Base-by-base conservation (phyloP, 441 rosid species). In the Erodium moschatum region DNA sequence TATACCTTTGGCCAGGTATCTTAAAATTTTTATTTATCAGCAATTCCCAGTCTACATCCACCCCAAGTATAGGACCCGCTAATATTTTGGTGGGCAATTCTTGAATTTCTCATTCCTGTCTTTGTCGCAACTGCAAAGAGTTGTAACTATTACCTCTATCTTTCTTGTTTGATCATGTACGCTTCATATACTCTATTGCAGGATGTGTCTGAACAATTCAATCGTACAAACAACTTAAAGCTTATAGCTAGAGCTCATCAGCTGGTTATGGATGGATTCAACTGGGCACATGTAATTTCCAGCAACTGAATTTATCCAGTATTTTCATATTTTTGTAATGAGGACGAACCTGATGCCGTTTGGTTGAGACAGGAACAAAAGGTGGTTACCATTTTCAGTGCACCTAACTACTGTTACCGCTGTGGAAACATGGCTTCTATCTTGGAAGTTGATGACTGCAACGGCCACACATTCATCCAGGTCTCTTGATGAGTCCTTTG, bases 381-480 rank as follows among this genome's bases (percentile, higher is more conserved):
- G 76, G 91, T 86, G 77, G 91, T 86, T 68, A 86, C 91, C 13
- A 86, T 86, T 48, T 86, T 86, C 27, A 24, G 27, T 24, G 27
- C 27, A 24, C 27, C 27, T 24, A 24, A 24, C 27, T 24, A 24
- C 2, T 68, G 83, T 86, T 75, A 87, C 91, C 20, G 87, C 91
- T 86, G 91, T 69, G 91, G 91, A 64, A 86, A 86, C 79, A 86
- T 86, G 91, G 91, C 91, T 66, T 86, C 89, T 11, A 86, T 86
- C 68, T 77, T 86, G 73, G 91, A 86, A 80, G 91, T 86, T 54
- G 91, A 86, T 64, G 87, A 86, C 79, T 83, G 84, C 87, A 77
- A 76, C 65, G 79, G 76, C 75, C 89, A 86, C 73, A 85, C 86
- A 12, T 86, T 86, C 81, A 83, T 85, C 63, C 89, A 85, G 89